These are phyloP conservation scores for Lasiodiplodia sp. DNA, from an alignment of 2,329 filamentous ascomycete genomes.

Conservation along the genomic window DNA sequence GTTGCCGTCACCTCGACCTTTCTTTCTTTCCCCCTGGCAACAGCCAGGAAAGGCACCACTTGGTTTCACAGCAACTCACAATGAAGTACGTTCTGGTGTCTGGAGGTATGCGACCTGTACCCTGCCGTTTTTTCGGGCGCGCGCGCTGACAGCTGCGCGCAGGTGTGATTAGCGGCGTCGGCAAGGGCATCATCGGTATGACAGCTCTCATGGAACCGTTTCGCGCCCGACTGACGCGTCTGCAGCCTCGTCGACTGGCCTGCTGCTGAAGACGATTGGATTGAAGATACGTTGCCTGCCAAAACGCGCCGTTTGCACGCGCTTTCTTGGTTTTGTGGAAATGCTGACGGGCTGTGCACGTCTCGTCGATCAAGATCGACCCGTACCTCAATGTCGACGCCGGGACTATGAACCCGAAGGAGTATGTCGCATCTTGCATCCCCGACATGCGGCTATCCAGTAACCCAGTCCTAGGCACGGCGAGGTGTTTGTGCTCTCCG, in stretches of 20 bases:
- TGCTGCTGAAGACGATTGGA: slow-evolving; percentile 81
- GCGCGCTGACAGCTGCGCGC: slow-evolving; percentile 32
- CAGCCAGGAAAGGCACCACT: slow-evolving; percentile 48
- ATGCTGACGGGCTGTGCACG: slow-evolving; percentile 49
- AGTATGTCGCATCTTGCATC: slow-evolving; percentile 51
- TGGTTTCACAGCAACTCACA: slow-evolving; percentile 48
- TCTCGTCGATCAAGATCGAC: slow-evolving; percentile 74
- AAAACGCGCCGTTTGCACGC: slow-evolving; percentile 29
- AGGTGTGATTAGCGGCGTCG: slow-evolving; percentile 66
- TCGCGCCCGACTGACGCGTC: slow-evolving; percentile 42
- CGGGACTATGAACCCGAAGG: slow-evolving; percentile 73
- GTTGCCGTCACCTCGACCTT: slow-evolving; percentile 37
- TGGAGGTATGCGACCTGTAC: slow-evolving; percentile 65
- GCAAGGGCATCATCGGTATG: slow-evolving; percentile 73
- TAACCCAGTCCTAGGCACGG: slow-evolving; percentile 65
- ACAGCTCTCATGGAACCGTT: slow-evolving; percentile 29
- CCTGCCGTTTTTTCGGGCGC: slow-evolving; percentile 25
- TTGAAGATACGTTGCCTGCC: slow-evolving; percentile 69
- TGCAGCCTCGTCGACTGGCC: slow-evolving; percentile 72
- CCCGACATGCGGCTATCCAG: slow-evolving; percentile 5
- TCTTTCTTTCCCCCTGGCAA: slow-evolving; percentile 53
- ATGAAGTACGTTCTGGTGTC: slow-evolving; percentile 87
- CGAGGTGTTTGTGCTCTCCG: slow-evolving; percentile 86
- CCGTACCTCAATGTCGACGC: slow-evolving; percentile 80
- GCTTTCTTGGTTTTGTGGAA: slow-evolving; percentile 1